Base-by-base conservation (phyloP, 768 basidiomycete genomes). In the Cyclocybe aegerita region DNA sequence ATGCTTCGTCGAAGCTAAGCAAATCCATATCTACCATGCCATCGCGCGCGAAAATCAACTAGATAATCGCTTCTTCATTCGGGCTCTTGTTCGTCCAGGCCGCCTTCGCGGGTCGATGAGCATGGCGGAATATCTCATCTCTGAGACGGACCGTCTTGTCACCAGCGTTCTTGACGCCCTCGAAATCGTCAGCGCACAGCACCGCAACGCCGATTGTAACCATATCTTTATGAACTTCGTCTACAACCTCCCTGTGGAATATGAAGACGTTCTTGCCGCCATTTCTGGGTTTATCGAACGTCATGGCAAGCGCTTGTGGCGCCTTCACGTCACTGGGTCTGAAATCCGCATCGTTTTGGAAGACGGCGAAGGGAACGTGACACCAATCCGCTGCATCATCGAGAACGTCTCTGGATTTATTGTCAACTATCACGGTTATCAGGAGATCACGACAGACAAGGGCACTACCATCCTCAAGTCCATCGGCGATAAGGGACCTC, bases 161-260 rank as follows among this genome's bases (percentile, higher is more conserved):
- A 96, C 92, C 37, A 88, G 83, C 61, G 85, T 98, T 59, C 77
- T 99, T 54, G 97, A 99, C 68, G 90, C 95, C 2, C 80, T 98
- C 30, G 96, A 98, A 67, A 88, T 98, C 48, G 93, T 96, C 64
- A 86, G 82, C 59, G 91, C 90, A 7, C 82, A 93, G 61, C 79
- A 95, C 61, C 85, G 95, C 53, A 92, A 88, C 58, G 90, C 96
- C 3, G 96, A 98, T 65, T 94, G 93, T 75, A 98, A 98, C 69
- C 95, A 98, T 67, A 97, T 98, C 67, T 95, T 93, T 76, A 86
- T 98, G 85, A 98, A 98, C 76, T 99, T 98, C 68, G 86, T 98
- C 61, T 98, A 98, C 80, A 93, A 90, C 65, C 86, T 99, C 39
- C 83, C 87, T 29, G 94, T 99, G 54, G 87, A 87, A 32, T 98